Base-by-base conservation (phyloP, 805 yeast genomes). In the Candida tallmaniae region DNA sequence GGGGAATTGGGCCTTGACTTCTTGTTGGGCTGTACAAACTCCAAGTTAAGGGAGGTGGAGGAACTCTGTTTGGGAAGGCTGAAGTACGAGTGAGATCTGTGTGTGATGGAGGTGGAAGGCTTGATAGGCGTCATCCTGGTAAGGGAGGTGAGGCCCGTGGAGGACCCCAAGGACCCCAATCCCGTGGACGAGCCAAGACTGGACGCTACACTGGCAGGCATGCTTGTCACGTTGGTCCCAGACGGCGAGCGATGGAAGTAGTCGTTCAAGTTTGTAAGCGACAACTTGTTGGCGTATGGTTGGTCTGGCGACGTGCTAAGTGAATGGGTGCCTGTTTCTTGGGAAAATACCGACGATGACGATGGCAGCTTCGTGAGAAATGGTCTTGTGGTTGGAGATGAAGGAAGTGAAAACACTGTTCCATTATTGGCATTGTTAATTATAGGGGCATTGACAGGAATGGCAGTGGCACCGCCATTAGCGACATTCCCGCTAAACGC, bases 1-100 rank as follows among this genome's bases (percentile, higher is more conserved):
- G 77, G 77, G 8, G 75, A 68, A 47, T 60, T 68, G 20, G 76
- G 76, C 41, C 76, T 54, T 11, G 74, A 68, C 46, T 64, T 68
- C 52, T 69, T 71, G 20, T 27, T 31, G 29, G 40, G 51, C 36
- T 50, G 58, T 31, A 47, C 51, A 32, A 63, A 64, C 46, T 65
- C 71, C 27, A 63, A 43, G 47, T 62, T 62, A 34, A 58, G 52
- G 48, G 51, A 59, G 23, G 56, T 55, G 38, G 58, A 56, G 32
- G 65, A 54, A 13, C 35, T 41, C 31, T 52, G 60, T 46, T 42
- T 57, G 33, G 58, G 54, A 23, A 48, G 6, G 24, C 21, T 29
- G 23, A 35, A 35, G 26, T 29, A 35, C 10, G 27, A 22, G 28
- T 35, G 35, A 2, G 33, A 37, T 11, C 15, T 51, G 31, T 41